phyloP scores from a whole-genome alignment of 306 rosid species.

The Dalbergia cochinchinensis region DNA sequence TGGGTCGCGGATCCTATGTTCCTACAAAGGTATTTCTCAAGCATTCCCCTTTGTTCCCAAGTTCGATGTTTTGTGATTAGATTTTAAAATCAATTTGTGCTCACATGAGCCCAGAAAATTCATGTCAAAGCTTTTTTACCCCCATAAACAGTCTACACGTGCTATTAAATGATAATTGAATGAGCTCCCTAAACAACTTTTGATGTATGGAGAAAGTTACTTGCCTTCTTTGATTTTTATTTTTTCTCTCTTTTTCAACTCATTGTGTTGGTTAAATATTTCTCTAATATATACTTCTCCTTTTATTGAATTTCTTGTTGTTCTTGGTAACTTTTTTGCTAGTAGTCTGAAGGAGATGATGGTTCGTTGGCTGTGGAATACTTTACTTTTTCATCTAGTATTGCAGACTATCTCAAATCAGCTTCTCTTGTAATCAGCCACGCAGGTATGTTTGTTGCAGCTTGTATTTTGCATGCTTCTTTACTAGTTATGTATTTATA shows the following conservation, averaged over 20 bases:
- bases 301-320: conserved; percentile 9
- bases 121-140: not conserved
- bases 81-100: not conserved
- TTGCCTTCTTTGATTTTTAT: not conserved
- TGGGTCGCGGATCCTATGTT: conserved; percentile 80
- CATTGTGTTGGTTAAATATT: not conserved
- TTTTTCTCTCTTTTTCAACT: not conserved
- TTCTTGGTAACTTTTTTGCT: not conserved
- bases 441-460: conserved; percentile 61
- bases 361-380: conserved; percentile 67
- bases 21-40: conserved; percentile 67
- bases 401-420: conserved; percentile 78
- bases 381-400: conserved; percentile 92
- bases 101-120: not conserved
- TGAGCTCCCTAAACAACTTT: not conserved
- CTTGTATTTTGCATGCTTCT: conserved; percentile 19
- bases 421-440: conserved; percentile 93
- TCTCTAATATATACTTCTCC: not conserved
- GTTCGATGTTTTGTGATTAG: not conserved
- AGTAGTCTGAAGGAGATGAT: conserved; percentile 73
- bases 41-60: not conserved
- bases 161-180: conserved; percentile 3
- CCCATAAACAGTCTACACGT: too few relatives aligned
- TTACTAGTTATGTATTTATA: not conserved
- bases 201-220: not conserved